Percentiles rank a stretch among this genome's conserved stretches.
Conservation (phyloP, 352 stramenopile species). For the Phytophthora idaei region DNA sequence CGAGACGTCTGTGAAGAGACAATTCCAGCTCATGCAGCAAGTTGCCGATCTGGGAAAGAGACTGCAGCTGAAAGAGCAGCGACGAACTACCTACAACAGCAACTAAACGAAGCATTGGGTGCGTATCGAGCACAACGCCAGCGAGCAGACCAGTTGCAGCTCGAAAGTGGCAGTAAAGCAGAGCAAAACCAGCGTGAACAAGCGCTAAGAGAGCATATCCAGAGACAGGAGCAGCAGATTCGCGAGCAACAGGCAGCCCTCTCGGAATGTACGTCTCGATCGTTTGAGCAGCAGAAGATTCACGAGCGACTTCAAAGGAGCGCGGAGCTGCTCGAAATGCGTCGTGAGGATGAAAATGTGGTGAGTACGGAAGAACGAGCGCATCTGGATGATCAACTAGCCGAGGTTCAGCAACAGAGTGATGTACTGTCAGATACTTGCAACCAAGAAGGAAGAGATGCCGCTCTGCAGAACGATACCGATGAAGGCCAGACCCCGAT, state of each 20-base stretch:
- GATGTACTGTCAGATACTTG: neutral
- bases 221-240: slow-evolving; percentile 1
- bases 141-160: slow-evolving; percentile 12
- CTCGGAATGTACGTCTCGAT: neutral
- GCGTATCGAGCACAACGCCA: neutral
- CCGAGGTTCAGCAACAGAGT: neutral
- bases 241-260: slow-evolving; percentile 2
- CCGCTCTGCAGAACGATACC: neutral
- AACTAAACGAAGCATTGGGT: neutral
- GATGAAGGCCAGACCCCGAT: neutral
- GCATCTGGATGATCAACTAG: neutral
- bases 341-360: slow-evolving; percentile 2
- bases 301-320: slow-evolving; percentile 1
- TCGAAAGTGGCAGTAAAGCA: neutral
- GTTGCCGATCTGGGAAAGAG: neutral
- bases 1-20: neutral
- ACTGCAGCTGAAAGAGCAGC: neutral
- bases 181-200: slow-evolving; percentile 1
- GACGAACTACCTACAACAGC: neutral
- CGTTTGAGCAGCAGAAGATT: neutral
- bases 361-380: slow-evolving; percentile 2
- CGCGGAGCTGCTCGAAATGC: slow-evolving; percentile 1
- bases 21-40: neutral
- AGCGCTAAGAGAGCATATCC: neutral
- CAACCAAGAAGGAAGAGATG: neutral